Evolutionary conservation across 2,329 filamentous ascomycete species (phyloP), one percentile per base, ranked within the genome.

Genomic region (Cordyceps militaris): DNA sequence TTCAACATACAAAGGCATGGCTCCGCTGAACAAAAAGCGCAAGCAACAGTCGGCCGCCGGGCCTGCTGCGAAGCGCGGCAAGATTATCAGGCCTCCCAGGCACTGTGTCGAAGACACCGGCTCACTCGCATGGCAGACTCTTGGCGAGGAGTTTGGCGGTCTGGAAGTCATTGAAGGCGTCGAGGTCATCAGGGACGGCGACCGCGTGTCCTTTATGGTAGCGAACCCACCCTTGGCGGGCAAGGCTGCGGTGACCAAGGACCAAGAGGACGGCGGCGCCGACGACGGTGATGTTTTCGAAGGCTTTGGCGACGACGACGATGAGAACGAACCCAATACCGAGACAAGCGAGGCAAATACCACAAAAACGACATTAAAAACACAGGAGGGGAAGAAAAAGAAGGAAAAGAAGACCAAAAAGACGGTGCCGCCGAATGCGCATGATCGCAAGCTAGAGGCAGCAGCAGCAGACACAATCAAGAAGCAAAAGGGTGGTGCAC

Each of bases 101-200:
- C 67, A 62, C 43, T 63, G 61, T 40, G 66, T 74, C 2, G 73
- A 81, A 23, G 73, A 75, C 44, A 71, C 77, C 30, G 71, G 78
- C 61, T 72, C 78, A 1, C 71, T 87, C 44, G 70, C 73, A 69
- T 87, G 84, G 84, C 76, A 80, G 64, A 85, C 93, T 47, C 90
- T 97, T 73, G 89, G 89, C n/a, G 91, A 95, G 62, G 94, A 94
- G 0, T 97, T 99, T 70, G 95, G 87, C 65, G 91, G 89, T 0
- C 75, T 99, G 1, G 91, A 99, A 66, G 92, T 97, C 66, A 87
- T 97, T 48, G 89, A 96, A 16, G 91, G 89, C 53, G 89, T 99
- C 1, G 89, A 96, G 30, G 79, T 99, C n/a, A 76, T 96, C 43
- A 83, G 80, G 61, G 79, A 86, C 30, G 84, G 84, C 8, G 74